Evolutionary conservation across 2,329 filamentous ascomycete species (phyloP).

Genomic region (Colletotrichum cuscutae): DNA sequence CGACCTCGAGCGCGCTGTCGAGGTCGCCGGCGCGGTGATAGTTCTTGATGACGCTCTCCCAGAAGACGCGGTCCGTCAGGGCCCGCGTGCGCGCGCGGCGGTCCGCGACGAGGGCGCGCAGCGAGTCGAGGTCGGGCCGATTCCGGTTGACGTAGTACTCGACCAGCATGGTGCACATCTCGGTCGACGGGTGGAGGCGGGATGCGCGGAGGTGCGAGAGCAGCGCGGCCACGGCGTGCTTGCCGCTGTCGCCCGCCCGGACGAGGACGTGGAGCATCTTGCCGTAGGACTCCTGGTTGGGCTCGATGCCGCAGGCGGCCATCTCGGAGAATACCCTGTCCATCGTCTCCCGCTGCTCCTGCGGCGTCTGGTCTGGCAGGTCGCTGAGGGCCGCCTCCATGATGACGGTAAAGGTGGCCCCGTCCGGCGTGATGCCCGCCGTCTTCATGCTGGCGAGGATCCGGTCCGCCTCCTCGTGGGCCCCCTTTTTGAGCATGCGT

Average conservation of each 20-base stretch:
- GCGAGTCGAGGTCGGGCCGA: slow-evolving; percentile 68
- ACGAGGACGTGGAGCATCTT: slow-evolving; percentile 76
- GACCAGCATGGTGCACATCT: slow-evolving; percentile 81
- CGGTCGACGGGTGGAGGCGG: slow-evolving; percentile 64
- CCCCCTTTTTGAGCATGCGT: slow-evolving; percentile 62
- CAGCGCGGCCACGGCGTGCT: slow-evolving; percentile 66
- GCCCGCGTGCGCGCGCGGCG: slow-evolving; percentile 35
- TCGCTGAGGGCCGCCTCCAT: slow-evolving; percentile 66
- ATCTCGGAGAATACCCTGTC: slow-evolving; percentile 67
- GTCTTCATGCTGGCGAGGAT: slow-evolving; percentile 70
- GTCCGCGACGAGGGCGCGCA: slow-evolving; percentile 70
- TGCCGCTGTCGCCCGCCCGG: slow-evolving; percentile 51
- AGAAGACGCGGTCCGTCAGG: slow-evolving; percentile 39
- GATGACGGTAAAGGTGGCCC: slow-evolving; percentile 79
- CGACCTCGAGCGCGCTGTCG: slow-evolving; percentile 46
- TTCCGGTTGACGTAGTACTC: slow-evolving; percentile 71
- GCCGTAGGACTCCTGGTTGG: slow-evolving; percentile 73
- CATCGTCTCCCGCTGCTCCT: slow-evolving; percentile 64
- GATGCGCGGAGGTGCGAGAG: slow-evolving; percentile 69
- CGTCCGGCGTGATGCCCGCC: slow-evolving; percentile 66
- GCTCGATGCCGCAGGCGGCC: slow-evolving; percentile 63
- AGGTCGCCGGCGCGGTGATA: slow-evolving; percentile 31
- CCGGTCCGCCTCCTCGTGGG: slow-evolving; percentile 57
- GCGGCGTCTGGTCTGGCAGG: slow-evolving; percentile 50
- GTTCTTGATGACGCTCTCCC: slow-evolving; percentile 35